These are phyloP conservation scores for Oligophagozyma castellii DNA, from an alignment of 1,139 yeast species.

Conservation along the genomic window DNA sequence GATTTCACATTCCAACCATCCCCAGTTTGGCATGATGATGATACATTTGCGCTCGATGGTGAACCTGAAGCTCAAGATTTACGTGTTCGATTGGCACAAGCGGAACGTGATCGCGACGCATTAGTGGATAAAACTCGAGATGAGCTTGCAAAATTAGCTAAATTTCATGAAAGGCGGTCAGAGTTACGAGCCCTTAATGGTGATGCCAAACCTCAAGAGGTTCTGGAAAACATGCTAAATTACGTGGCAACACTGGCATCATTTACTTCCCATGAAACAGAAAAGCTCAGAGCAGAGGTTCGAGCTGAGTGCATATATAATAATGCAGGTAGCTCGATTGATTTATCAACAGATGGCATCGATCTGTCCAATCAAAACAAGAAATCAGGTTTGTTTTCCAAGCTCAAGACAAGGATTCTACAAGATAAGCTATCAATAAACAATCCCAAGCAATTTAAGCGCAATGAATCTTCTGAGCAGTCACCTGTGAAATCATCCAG, in stretches of 20 bases:
- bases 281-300: constrained; percentile 64
- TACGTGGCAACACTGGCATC: constrained; percentile 44
- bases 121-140: constrained; percentile 25
- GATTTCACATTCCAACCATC: constrained; percentile 82
- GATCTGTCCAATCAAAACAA: constrained; percentile 46
- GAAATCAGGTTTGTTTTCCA: constrained; percentile 43
- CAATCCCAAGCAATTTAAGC: constrained; percentile 1
- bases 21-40: constrained; percentile 96
- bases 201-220: constrained; percentile 31
- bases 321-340: constrained; percentile 32
- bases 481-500: constrained; percentile 6
- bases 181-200: constrained; percentile 24
- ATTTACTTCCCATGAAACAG: constrained; percentile 62
- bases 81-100: constrained; percentile 41
- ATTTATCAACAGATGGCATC: constrained; percentile 42
- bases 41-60: constrained; percentile 45
- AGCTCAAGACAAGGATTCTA: constrained; percentile 10
- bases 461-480: background rate
- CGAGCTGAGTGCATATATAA: constrained; percentile 82
- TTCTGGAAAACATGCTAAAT: constrained; percentile 40
- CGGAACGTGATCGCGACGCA: constrained; percentile 35
- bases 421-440: constrained; percentile 7
- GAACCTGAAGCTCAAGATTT: constrained; percentile 54
- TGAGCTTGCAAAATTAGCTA: constrained; percentile 23
- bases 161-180: constrained; percentile 26